Evolutionary conservation across 2,329 filamentous ascomycete species (phyloP).

Genomic region (Fusarium bulbicola): DNA sequence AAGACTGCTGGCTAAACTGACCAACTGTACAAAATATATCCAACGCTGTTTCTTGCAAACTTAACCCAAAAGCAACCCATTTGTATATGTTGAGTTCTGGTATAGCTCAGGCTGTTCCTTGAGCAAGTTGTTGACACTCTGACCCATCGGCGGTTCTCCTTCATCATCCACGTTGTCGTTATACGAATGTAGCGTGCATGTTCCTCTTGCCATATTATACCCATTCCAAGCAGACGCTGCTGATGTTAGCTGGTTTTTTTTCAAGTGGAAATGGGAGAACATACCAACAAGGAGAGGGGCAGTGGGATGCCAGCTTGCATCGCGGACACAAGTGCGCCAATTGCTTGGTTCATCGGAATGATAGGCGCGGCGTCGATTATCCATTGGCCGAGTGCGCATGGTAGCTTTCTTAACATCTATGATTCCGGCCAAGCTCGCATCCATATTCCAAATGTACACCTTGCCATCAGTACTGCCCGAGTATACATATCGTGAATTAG

Average conservation of each 20-base stretch:
- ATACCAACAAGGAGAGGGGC: conserved; percentile 78
- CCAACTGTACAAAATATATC: conserved; percentile 42
- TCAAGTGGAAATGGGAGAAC: conserved; percentile 34
- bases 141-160: conserved; percentile 67
- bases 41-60: conserved; percentile 28
- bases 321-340: conserved; percentile 84
- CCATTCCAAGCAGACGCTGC: conserved; percentile 85
- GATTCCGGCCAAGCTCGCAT: conserved; percentile 80
- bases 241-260: conserved; percentile 21
- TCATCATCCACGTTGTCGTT: conserved; percentile 73
- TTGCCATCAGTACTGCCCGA: conserved; percentile 89
- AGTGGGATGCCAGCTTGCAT: conserved; percentile 90
- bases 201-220: conserved; percentile 75
- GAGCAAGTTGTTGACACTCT: conserved; percentile 69
- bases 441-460: conserved; percentile 92
- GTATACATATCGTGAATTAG: conserved; percentile 92
- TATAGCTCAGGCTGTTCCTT: conserved; percentile 48
- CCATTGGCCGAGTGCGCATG: conserved; percentile 65
- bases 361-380: conserved; percentile 64
- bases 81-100: conserved; percentile 31
- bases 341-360: conserved; percentile 63
- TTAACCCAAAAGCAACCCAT: conserved; percentile 22
- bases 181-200: conserved; percentile 81
- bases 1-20: conserved; percentile 15
- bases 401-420: conserved; percentile 83